Conservation (phyloP, 495 filamentous ascomycete genomes). For the Margaritispora aquatica region DNA sequence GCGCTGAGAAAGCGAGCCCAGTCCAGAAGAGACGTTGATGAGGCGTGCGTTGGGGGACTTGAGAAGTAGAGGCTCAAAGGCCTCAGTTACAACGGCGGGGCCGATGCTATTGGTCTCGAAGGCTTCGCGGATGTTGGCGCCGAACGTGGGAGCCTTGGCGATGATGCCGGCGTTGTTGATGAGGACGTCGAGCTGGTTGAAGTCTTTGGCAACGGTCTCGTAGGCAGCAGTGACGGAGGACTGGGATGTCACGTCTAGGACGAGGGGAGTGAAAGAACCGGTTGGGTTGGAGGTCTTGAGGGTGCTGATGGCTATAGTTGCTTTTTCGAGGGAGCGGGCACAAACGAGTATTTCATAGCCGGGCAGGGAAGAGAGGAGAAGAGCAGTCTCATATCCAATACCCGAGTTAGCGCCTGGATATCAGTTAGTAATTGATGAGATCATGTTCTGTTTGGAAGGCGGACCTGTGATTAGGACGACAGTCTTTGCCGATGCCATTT, state of each 20-base stretch:
- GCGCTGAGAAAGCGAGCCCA: conserved; percentile 30
- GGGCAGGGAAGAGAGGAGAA: conserved; percentile 27
- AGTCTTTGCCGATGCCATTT: conserved; percentile 1
- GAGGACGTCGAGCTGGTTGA: conserved; percentile 44
- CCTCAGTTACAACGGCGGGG: conserved; percentile 30
- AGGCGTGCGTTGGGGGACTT: conserved; percentile 29
- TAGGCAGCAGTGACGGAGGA: conserved; percentile 33
- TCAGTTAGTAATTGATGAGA: too few relatives aligned
- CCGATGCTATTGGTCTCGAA: conserved; percentile 37
- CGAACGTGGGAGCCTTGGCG: neutral
- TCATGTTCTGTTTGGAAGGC: neutral
- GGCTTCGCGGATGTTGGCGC: conserved; percentile 23
- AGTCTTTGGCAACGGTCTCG: conserved; percentile 24
- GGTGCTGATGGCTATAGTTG: conserved; percentile 20
- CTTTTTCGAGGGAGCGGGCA: conserved; percentile 26
- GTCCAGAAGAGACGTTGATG: conserved; percentile 31
- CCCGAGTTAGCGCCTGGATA: conserved; percentile 42
- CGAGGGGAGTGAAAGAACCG: conserved; percentile 27
- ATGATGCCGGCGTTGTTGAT: conserved; percentile 54
- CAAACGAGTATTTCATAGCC: conserved; percentile 34
- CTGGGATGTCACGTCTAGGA: conserved; percentile 38
- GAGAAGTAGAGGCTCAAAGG: conserved; percentile 32
- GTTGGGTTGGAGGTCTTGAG: conserved; percentile 14
- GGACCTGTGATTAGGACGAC: conserved; percentile 15
- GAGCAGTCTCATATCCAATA: conserved; percentile 35